These are phyloP conservation scores for Ambrosia artemisiifolia DNA, from an alignment of 129 eudicot genomes.

Conservation along the genomic window DNA sequence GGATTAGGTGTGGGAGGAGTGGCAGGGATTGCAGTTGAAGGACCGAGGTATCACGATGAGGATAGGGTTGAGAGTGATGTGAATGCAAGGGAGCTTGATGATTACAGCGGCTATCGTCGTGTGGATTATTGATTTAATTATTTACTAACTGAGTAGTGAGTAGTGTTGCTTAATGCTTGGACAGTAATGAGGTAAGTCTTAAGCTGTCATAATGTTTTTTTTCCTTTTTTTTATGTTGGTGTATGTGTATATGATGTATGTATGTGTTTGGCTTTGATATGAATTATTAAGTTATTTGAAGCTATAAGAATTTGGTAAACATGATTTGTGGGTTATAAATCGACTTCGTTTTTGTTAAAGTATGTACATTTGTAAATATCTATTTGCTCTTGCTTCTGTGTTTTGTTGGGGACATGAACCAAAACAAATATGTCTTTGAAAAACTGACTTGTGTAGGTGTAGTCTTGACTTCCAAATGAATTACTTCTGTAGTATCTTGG, in stretches of 20 bases:
- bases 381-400: neutral
- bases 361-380: slow-evolving; percentile 5
- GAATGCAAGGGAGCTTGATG: slow-evolving; percentile 50
- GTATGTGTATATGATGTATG: slow-evolving; percentile 27
- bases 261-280: slow-evolving; percentile 1
- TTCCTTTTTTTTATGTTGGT: slow-evolving; percentile 8
- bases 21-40: slow-evolving; percentile 69
- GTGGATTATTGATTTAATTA: slow-evolving; percentile 41
- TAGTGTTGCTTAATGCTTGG: neutral
- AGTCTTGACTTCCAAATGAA: neutral
- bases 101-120: slow-evolving; percentile 51
- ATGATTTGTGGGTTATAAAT: slow-evolving; percentile 19
- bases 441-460: neutral
- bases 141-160: neutral
- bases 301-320: slow-evolving; percentile 27
- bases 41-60: slow-evolving; percentile 62
- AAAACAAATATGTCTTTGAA: too few species aligned
- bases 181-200: slow-evolving; percentile 18
- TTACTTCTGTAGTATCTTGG: neutral
- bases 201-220: slow-evolving; percentile 21
- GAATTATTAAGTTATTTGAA: slow-evolving; percentile 10
- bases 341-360: slow-evolving; percentile 1
- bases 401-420: too few species aligned
- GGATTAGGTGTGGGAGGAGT: slow-evolving; percentile 62
- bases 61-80: slow-evolving; percentile 53